Evolutionary conservation across 345 rosid genomes (phyloP).

Genomic region (Viola odorata): DNA sequence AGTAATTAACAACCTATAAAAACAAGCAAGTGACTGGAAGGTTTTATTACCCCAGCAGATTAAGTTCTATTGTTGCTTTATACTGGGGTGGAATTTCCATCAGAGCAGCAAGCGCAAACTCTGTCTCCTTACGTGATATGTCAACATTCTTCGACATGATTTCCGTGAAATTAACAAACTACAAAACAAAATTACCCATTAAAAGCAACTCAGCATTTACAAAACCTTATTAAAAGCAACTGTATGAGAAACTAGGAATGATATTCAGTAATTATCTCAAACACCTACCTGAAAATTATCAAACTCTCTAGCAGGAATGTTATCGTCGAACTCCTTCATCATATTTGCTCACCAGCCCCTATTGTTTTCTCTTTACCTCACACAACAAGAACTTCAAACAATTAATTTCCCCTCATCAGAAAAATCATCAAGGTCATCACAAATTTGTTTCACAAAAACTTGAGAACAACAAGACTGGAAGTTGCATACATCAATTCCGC

Average conservation of each 20-base stretch:
- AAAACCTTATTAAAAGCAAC: no score
- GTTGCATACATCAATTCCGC: no score
- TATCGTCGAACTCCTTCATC: constrained; percentile 31
- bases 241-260: no score
- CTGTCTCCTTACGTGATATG: constrained; percentile 24
- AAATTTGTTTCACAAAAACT: no score
- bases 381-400: no score
- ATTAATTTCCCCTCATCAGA: no score
- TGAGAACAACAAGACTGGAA: no score
- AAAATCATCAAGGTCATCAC: no score
- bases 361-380: no score
- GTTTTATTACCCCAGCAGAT: constrained; percentile 21
- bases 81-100: constrained; percentile 29
- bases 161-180: constrained; percentile 32
- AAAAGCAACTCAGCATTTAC: neutral
- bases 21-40: neutral
- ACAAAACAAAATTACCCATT: neutral
- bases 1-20: neutral
- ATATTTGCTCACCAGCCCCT: neutral
- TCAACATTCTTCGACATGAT: constrained; percentile 20
- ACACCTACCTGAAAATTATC: constrained; percentile 26
- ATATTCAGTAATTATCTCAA: neutral
- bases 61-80: constrained; percentile 23
- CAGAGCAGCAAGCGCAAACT: constrained; percentile 25
- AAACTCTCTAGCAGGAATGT: constrained; percentile 28